Conservation (phyloP, 768 basidiomycete genomes). For the Amanita brunnescens region DNA sequence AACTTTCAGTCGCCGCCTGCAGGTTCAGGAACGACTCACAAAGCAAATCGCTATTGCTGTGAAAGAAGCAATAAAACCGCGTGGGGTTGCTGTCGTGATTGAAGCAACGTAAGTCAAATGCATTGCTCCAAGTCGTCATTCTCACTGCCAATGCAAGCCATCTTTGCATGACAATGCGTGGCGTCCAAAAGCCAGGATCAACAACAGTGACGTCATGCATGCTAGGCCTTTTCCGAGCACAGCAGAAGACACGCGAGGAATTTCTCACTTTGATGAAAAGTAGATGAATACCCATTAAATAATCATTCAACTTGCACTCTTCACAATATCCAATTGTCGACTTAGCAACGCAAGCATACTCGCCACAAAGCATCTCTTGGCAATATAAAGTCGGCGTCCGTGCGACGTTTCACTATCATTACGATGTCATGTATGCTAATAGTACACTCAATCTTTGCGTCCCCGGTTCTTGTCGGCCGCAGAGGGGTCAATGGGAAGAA, state of each 20-base stretch:
- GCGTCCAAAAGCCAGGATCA: conserved; percentile 96
- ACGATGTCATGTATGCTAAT: conserved; percentile 2
- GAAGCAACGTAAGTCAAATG: conserved; percentile 76
- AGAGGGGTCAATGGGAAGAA: conserved; percentile 54
- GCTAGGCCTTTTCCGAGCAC: conserved; percentile 97
- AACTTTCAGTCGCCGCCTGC: conserved; percentile 90
- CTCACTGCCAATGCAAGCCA: conserved; percentile 43
- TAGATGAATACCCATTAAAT: conserved; percentile 9
- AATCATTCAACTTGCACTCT: conserved; percentile 22
- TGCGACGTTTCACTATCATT: background rate
- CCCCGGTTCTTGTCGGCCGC: conserved; percentile 49
- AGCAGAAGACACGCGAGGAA: conserved; percentile 97
- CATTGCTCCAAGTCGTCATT: background rate
- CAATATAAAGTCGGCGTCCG: background rate
- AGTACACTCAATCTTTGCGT: conserved; percentile 41
- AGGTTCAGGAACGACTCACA: conserved; percentile 96
- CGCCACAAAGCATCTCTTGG: no score
- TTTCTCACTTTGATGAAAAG: conserved; percentile 81
- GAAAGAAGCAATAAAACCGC: conserved; percentile 94
- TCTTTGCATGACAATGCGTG: conserved; percentile 99
- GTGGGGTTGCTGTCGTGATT: conserved; percentile 98
- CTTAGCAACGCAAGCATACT: no score
- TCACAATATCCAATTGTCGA: conserved; percentile 5
- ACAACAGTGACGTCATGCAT: conserved; percentile 95
- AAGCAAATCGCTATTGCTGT: conserved; percentile 98